Conservation (phyloP, 345 rosid genomes). For the Citrus hindsii region DNA sequence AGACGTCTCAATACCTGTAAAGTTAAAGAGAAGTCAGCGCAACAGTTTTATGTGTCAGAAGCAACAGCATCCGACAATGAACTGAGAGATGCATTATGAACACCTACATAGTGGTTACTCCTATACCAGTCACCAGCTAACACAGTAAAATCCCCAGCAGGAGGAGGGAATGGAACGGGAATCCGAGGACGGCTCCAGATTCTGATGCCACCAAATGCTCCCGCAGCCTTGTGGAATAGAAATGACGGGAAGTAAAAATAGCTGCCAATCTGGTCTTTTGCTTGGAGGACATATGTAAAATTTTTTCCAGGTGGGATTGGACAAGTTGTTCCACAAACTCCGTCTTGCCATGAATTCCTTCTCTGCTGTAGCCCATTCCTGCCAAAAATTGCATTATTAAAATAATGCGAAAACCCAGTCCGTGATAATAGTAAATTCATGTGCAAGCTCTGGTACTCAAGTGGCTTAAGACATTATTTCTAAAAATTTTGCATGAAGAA, state of each 20-base stretch:
- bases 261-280: constrained; percentile 92
- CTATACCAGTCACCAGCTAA: constrained; percentile 94
- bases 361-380: constrained; percentile 94
- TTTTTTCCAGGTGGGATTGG: constrained; percentile 85
- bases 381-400: background rate
- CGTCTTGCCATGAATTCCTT: constrained; percentile 87
- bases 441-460: background rate
- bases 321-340: constrained; percentile 84
- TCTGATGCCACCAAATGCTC: constrained; percentile 79
- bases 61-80: background rate
- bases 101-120: constrained; percentile 63
- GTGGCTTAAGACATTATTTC: background rate
- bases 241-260: constrained; percentile 88
- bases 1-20: constrained; percentile 48
- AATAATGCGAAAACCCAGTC: too few relatives aligned
- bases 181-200: constrained; percentile 83
- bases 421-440: background rate
- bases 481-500: background rate
- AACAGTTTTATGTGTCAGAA: background rate
- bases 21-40: background rate
- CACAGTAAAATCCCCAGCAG: constrained; percentile 62
- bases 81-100: background rate
- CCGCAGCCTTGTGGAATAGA: constrained; percentile 90
- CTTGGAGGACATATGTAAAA: constrained; percentile 78
- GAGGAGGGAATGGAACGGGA: constrained; percentile 79